Percentiles rank a stretch among this genome's conserved stretches.
Conservation (phyloP, 78 protist species). For the Diacronema lutheri region DNA sequence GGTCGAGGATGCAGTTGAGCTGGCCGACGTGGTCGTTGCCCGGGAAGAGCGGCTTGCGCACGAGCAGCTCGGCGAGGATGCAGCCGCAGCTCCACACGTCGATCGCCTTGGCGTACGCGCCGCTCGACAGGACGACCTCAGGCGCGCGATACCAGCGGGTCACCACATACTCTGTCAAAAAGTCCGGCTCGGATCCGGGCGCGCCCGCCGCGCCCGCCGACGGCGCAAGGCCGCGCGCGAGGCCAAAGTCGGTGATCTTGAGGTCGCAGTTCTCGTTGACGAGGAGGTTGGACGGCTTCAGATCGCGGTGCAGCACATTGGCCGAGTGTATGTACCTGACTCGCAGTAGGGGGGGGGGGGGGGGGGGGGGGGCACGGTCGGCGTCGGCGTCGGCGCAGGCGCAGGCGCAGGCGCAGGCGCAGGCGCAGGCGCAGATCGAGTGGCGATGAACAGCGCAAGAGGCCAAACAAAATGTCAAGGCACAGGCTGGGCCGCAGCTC, state of each 20-base stretch:
- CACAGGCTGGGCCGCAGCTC: too few relatives aligned
- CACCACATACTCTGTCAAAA: slow-evolving; percentile 40
- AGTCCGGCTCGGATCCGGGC: not conserved
- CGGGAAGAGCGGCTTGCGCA: slow-evolving; percentile 34
- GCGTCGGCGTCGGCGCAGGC: too few relatives aligned
- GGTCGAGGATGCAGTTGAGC: slow-evolving; percentile 63
- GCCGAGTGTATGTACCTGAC: slow-evolving; percentile 38
- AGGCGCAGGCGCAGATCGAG: too few relatives aligned
- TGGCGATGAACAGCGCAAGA: too few relatives aligned
- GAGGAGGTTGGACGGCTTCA: slow-evolving; percentile 44
- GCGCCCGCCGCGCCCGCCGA: too few relatives aligned
- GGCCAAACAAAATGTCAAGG: too few relatives aligned
- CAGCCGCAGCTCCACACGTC: slow-evolving; percentile 85
- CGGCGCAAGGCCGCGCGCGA: slow-evolving; percentile 27
- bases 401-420: too few relatives aligned
- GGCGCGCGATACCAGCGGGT: slow-evolving; percentile 57
- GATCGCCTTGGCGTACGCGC: slow-evolving; percentile 33
- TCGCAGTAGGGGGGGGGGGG: too few relatives aligned
- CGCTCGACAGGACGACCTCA: slow-evolving; percentile 24
- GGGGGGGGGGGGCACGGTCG: too few relatives aligned
- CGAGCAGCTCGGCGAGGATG: slow-evolving; percentile 76
- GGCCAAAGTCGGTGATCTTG: slow-evolving; percentile 41
- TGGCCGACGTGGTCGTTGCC: slow-evolving; percentile 66
- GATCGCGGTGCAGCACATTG: slow-evolving; percentile 37
- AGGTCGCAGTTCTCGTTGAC: slow-evolving; percentile 40